phyloP scores from a whole-genome alignment of 1,139 yeast genomes.

The Spencermartinsiella ligniputridi region DNA sequence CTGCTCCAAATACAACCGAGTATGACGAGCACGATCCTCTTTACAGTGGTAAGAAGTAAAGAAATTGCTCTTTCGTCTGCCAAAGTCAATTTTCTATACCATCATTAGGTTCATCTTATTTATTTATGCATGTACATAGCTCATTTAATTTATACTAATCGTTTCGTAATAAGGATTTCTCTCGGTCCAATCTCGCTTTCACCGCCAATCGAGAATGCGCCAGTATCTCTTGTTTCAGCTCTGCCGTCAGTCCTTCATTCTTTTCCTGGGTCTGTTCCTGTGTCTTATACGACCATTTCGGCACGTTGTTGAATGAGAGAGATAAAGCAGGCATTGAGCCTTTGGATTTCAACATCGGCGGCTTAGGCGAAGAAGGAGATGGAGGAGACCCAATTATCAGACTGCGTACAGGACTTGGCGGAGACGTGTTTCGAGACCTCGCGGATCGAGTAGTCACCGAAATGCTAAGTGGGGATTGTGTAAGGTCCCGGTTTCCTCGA shows the following conservation, averaged over 20 bases:
- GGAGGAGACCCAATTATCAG: conserved; percentile 2
- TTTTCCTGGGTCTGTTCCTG: background rate
- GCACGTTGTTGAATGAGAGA: background rate
- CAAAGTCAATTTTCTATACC: no score
- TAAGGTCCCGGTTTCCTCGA: conserved; percentile 4
- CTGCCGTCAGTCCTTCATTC: conserved; percentile 13
- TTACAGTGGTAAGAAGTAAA: no score
- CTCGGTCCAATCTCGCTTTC: conserved; percentile 25
- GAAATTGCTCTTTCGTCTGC: no score
- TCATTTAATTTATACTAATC: background rate
- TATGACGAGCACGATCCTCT: no score
- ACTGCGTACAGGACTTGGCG: conserved; percentile 1
- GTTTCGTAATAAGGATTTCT: conserved; percentile 8
- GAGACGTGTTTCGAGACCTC: conserved; percentile 4
- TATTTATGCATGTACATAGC: background rate
- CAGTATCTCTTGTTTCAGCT: conserved; percentile 21
- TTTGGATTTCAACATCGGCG: conserved; percentile 4
- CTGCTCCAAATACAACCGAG: no score
- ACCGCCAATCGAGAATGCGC: conserved; percentile 31
- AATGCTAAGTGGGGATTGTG: conserved; percentile 10
- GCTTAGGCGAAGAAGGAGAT: conserved; percentile 5
- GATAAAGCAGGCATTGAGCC: conserved; percentile 6
- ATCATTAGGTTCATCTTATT: no score
- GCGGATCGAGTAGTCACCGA: conserved; percentile 4
- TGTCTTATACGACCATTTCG: background rate